These are phyloP conservation scores for Nectriaceae sp. DNA, from an alignment of 2,329 filamentous ascomycete species.

Conservation along the genomic window DNA sequence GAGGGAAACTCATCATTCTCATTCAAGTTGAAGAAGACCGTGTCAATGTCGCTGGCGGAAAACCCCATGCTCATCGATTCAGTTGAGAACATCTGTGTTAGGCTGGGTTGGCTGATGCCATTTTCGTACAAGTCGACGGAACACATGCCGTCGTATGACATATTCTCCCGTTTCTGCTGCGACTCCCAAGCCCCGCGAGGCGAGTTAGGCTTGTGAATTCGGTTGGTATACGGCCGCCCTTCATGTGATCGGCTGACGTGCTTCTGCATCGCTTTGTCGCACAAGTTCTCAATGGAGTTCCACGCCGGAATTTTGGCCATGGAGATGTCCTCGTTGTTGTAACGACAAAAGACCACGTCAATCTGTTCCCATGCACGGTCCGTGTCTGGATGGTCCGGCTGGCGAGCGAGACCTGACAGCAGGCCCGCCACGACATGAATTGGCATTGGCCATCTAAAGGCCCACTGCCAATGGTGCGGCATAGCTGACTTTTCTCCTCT, in stretches of 20 bases:
- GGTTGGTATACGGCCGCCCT: slow-evolving; percentile 11
- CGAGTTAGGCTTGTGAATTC: slow-evolving; percentile 6
- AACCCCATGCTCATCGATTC: slow-evolving; percentile 11
- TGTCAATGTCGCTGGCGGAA: slow-evolving; percentile 10
- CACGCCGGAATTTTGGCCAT: slow-evolving; percentile 17
- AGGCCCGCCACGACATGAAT: slow-evolving; percentile 15
- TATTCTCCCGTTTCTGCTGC: slow-evolving; percentile 5
- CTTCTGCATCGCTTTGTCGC: slow-evolving; percentile 15
- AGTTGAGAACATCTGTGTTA: slow-evolving; percentile 1
- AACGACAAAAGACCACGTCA: slow-evolving; percentile 14
- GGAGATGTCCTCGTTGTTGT: slow-evolving; percentile 17
- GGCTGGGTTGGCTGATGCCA: slow-evolving; percentile 2
- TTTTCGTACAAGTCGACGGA: slow-evolving; percentile 7
- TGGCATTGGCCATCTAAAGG: slow-evolving; percentile 19
- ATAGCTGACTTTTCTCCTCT: slow-evolving; percentile 13
- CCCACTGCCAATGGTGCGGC: slow-evolving; percentile 17
- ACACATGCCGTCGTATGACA: slow-evolving; percentile 7
- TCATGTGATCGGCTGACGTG: slow-evolving; percentile 11
- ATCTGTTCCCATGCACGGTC: slow-evolving; percentile 19
- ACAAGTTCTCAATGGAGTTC: slow-evolving; percentile 14
- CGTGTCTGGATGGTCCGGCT: slow-evolving; percentile 14
- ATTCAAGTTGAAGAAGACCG: slow-evolving; percentile 16
- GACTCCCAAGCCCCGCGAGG: background rate
- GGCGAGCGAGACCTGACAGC: slow-evolving; percentile 10
- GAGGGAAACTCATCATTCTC: slow-evolving; percentile 13